Evolutionary conservation across 176 grass and related monocot genomes (phyloP).

Genomic region (Tillandsia fasciculata): DNA sequence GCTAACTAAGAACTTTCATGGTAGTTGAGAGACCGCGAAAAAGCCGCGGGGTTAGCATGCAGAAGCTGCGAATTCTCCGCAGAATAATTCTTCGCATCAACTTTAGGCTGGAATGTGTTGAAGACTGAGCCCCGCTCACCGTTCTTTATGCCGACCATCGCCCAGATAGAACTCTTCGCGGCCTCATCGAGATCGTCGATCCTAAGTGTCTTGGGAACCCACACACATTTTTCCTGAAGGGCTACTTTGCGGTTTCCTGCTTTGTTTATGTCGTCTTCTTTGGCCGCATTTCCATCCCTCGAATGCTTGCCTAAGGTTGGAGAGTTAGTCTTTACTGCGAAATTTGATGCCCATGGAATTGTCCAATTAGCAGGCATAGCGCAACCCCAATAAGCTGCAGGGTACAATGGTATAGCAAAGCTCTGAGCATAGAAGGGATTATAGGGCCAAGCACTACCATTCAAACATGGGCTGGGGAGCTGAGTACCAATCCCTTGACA

Average conservation of each 20-base stretch:
- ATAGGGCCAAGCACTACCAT: slow-evolving; percentile 50
- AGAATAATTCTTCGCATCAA: slow-evolving; percentile 23
- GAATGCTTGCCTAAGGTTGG: slow-evolving; percentile 55
- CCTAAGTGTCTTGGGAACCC: slow-evolving; percentile 59
- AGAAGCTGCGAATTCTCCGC: slow-evolving; percentile 33
- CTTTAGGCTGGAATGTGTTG: slow-evolving; percentile 51
- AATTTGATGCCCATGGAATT: slow-evolving; percentile 30
- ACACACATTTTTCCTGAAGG: slow-evolving; percentile 11
- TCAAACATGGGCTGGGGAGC: slow-evolving; percentile 32
- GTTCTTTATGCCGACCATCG: slow-evolving; percentile 49
- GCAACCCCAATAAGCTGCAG: slow-evolving; percentile 67
- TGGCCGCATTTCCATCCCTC: slow-evolving; percentile 34
- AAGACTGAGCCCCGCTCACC: slow-evolving; percentile 21
- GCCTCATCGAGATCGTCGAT: slow-evolving; percentile 64
- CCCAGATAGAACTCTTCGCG: slow-evolving; percentile 75
- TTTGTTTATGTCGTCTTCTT: not conserved
- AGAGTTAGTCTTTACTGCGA: slow-evolving; percentile 16
- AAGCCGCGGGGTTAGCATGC: slow-evolving; percentile 67
- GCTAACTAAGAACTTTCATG: slow-evolving; percentile 62
- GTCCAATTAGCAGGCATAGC: slow-evolving; percentile 50
- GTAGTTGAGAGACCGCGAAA: slow-evolving; percentile 61
- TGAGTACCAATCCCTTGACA: slow-evolving; percentile 12
- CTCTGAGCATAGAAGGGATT: slow-evolving; percentile 41
- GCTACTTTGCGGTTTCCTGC: not conserved
- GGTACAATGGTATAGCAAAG: slow-evolving; percentile 74